Evolutionary conservation across 805 yeast genomes (phyloP).

Genomic region (Cephaloascus albidus): DNA sequence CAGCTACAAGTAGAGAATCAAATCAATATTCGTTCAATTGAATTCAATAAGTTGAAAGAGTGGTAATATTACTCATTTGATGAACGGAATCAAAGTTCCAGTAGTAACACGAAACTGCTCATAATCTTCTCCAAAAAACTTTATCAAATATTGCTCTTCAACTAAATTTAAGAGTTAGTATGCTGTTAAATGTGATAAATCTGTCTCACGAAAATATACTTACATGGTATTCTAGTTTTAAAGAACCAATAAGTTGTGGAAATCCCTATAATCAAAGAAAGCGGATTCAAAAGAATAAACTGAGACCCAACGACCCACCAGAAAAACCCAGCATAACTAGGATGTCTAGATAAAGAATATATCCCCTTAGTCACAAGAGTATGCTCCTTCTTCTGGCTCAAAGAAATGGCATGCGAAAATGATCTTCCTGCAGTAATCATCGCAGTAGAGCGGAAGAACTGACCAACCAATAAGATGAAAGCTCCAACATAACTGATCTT

Average conservation of each 20-base stretch:
- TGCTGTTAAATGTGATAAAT: background rate
- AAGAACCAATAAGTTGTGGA: background rate
- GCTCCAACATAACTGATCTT: conserved; percentile 11
- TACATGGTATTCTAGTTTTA: background rate
- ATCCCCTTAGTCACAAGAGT: conserved; percentile 26
- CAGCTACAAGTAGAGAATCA: too few relatives aligned
- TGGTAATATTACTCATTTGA: too few relatives aligned
- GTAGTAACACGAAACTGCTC: background rate
- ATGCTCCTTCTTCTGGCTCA: conserved; percentile 16
- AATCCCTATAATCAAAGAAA: background rate
- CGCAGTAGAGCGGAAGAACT: conserved; percentile 20
- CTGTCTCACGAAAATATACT: background rate
- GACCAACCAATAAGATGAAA: conserved; percentile 16
- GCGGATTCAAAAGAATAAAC: background rate
- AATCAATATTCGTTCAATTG: too few relatives aligned
- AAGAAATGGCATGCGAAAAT: conserved; percentile 32
- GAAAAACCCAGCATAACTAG: conserved; percentile 34
- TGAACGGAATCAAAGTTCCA: background rate
- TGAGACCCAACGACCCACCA: conserved; percentile 31
- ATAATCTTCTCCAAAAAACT: background rate
- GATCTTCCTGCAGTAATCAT: conserved; percentile 33
- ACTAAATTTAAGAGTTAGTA: background rate
- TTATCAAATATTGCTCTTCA: background rate
- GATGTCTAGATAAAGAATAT: conserved; percentile 24
- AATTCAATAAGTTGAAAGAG: too few relatives aligned